Base-by-base conservation (phyloP, 257 asterid genomes). In the Ocimum tenuiflorum region DNA sequence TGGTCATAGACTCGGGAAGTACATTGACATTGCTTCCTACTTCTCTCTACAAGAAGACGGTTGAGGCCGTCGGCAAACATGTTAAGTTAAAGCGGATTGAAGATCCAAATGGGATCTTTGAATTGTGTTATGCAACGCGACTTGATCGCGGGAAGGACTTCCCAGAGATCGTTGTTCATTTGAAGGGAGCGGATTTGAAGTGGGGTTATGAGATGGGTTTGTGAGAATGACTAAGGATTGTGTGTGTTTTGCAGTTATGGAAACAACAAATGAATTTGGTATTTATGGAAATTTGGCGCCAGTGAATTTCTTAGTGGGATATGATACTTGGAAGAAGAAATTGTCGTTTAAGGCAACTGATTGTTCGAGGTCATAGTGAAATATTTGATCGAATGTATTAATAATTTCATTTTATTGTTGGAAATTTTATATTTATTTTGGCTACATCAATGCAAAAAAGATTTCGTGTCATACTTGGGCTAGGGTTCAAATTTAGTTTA, bases 1-100 rank as follows among this genome's bases (percentile, higher is more conserved):
- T 72, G 1, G 41, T 83, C 12, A 78, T 83, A 11, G 86, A 83
- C 59, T 76, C 86, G 0, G 86, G 86, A 24, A 81, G 86, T 0
- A 78, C 80, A 0, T 15, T 81, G 6, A 76, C 81, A 0, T 0
- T 53, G n/a, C 36, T 83, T 0, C 80, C 80, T 0, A 0, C 1
- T 0, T 22, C 9, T 3, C 42, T 79, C 9, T 83, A 83, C 36
- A 0, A 3, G 14, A 49, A 50, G 52, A 7, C 75, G 19, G 35
- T 3, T 55, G 8, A 1, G 0, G 73, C 55, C 2, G 2, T 79
- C 11, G 20, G 35, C 1, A 55, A 38, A 0, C 31, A 11, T 8
- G 12, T 75, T 0, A 58, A 69, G 27, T 8, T 70, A 29, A 48
- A 29, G 47, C 66, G 3, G 3, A 22, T 54, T 8, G 1, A 11